Evolutionary conservation across 371 early-diverging fungal genomes (phyloP).

Genomic region (Saksenaea vasiformis): DNA sequence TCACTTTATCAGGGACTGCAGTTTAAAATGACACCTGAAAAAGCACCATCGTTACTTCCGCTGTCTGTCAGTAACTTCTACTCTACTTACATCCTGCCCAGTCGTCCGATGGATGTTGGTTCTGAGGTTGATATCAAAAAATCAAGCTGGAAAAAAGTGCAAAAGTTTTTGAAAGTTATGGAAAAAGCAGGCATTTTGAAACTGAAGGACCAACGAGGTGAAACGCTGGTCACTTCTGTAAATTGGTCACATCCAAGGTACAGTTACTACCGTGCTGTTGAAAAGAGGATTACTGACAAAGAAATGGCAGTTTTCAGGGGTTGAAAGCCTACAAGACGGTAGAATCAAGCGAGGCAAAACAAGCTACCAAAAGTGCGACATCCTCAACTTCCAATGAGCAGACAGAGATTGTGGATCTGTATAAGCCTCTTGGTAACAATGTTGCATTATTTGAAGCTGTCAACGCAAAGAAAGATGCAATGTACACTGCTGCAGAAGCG

Average conservation of each 20-base stretch:
- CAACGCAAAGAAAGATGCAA: slow-evolving; percentile 50
- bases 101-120: slow-evolving; percentile 55
- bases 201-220: slow-evolving; percentile 71
- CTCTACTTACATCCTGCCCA: slow-evolving; percentile 64
- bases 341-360: slow-evolving; percentile 14
- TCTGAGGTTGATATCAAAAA: slow-evolving; percentile 69
- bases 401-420: slow-evolving; percentile 52
- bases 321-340: slow-evolving; percentile 36
- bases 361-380: slow-evolving; percentile 23
- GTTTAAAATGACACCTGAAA: slow-evolving; percentile 58
- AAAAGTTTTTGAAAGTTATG: slow-evolving; percentile 71
- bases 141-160: slow-evolving; percentile 74
- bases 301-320: slow-evolving; percentile 24
- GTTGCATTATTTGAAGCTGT: slow-evolving; percentile 56
- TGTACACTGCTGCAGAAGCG: slow-evolving; percentile 59
- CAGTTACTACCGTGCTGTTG: neutral
- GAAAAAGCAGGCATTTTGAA: slow-evolving; percentile 68
- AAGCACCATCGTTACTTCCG: slow-evolving; percentile 52
- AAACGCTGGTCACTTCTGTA: slow-evolving; percentile 57
- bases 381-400: slow-evolving; percentile 4
- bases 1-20: slow-evolving; percentile 65
- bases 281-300: neutral
- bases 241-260: slow-evolving; percentile 56
- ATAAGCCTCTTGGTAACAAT: slow-evolving; percentile 51
- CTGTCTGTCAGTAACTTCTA: slow-evolving; percentile 67